phyloP scores from a whole-genome alignment of 2,329 filamentous ascomycete species.

The Penicillium janthinellum region DNA sequence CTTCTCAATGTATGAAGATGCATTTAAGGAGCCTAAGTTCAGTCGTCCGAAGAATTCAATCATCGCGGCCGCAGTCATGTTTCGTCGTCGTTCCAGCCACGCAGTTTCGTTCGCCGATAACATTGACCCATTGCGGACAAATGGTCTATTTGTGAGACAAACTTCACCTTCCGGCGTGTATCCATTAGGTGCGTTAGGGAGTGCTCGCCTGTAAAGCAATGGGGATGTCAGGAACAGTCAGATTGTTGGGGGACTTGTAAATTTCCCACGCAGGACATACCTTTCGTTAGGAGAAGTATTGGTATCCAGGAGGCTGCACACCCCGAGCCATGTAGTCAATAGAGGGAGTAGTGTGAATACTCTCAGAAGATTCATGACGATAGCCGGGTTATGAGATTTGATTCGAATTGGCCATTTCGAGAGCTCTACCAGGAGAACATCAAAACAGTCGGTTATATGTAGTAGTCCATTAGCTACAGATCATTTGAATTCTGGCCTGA shows the following conservation, averaged over 20 bases:
- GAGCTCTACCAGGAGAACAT: neutral
- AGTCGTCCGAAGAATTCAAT: slow-evolving; percentile 68
- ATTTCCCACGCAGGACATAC: neutral
- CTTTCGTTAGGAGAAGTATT: neutral
- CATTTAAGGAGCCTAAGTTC: slow-evolving; percentile 56
- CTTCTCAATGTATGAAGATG: neutral
- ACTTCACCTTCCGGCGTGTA: slow-evolving; percentile 70
- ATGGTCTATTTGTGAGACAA: slow-evolving; percentile 71
- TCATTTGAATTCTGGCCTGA: neutral
- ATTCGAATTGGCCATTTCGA: neutral
- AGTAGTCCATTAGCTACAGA: neutral
- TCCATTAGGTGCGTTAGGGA: slow-evolving; percentile 62
- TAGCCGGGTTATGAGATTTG: neutral
- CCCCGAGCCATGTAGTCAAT: neutral
- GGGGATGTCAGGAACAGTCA: neutral
- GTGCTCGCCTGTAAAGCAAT: slow-evolving; percentile 36
- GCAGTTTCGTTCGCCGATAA: slow-evolving; percentile 70
- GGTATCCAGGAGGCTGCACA: neutral
- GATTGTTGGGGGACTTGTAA: neutral
- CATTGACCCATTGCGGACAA: slow-evolving; percentile 62
- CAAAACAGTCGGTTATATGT: neutral
- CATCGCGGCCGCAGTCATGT: slow-evolving; percentile 75
- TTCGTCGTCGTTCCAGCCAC: slow-evolving; percentile 73
- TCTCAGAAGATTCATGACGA: neutral
- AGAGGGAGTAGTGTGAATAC: neutral